phyloP scores from a whole-genome alignment of 75 land plant species.

The Gnetum montanum region DNA sequence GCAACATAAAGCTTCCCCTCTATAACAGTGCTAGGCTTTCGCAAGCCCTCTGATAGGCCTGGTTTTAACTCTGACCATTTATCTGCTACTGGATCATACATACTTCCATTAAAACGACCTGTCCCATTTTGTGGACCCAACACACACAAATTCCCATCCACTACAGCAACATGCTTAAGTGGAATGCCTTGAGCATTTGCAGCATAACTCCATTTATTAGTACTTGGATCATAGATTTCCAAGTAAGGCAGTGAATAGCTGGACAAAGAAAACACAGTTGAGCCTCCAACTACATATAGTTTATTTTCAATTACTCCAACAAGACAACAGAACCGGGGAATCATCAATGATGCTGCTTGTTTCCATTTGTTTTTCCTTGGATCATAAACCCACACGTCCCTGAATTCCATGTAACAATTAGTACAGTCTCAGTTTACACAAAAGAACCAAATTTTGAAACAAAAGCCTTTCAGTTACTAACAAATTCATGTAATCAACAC shows the following conservation, averaged over 20 bases:
- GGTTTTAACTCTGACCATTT: conserved; percentile 17
- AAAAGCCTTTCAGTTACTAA: too few relatives aligned
- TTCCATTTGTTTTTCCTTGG: conserved; percentile 19
- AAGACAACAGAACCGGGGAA: conserved; percentile 17
- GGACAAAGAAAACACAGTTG: conserved; percentile 17
- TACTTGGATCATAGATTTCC: conserved; percentile 18
- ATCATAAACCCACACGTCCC: conserved; percentile 26
- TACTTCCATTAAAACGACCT: conserved; percentile 13
- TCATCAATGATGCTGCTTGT: conserved; percentile 11
- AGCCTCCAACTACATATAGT: conserved; percentile 24
- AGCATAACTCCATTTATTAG: conserved; percentile 14
- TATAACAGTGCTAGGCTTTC: conserved; percentile 24
- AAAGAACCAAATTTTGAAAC: too few relatives aligned
- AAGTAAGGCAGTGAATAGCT: conserved; percentile 22
- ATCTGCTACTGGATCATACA: conserved; percentile 20
- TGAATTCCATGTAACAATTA: too few relatives aligned
- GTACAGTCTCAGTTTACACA: too few relatives aligned
- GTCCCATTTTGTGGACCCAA: conserved; percentile 11
- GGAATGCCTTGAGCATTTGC: conserved; percentile 16
- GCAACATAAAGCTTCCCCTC: conserved; percentile 21
- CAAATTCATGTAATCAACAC: too few relatives aligned
- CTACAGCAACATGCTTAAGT: conserved; percentile 17
- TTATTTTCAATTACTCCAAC: conserved; percentile 15
- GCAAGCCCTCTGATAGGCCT: conserved; percentile 18
- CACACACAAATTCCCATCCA: conserved; percentile 21